Percentiles rank a stretch among this genome's conserved stretches.
phyloP scores from a whole-genome alignment of 441 rosid species.

The Iberis amara region DNA sequence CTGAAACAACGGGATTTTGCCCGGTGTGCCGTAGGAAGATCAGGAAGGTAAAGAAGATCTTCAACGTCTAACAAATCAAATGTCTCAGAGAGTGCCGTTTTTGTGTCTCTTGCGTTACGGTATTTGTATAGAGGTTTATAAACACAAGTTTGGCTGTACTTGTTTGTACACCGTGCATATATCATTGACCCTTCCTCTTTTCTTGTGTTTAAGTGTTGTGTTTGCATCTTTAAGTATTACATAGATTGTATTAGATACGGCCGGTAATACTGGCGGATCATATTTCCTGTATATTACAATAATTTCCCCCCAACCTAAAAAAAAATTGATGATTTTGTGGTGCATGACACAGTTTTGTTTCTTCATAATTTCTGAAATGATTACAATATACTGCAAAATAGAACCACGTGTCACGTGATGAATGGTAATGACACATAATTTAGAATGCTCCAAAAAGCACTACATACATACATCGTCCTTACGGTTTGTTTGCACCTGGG shows the following conservation, averaged over 20 bases:
- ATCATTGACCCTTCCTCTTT: background rate
- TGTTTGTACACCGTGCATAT: conserved; percentile 22
- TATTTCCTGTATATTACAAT: background rate
- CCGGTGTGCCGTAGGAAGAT: conserved; percentile 73
- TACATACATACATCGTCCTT: no score
- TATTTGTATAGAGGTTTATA: conserved; percentile 28
- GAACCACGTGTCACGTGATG: conserved; percentile 7
- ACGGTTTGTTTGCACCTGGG: no score
- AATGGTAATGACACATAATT: conserved; percentile 27
- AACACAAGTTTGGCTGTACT: conserved; percentile 9
- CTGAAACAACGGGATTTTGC: conserved; percentile 75
- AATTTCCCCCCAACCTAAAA: background rate
- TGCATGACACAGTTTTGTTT: no score
- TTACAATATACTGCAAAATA: no score
- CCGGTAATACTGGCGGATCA: no score
- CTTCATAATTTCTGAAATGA: no score
- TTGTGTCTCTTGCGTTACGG: background rate
- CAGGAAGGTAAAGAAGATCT: conserved; percentile 88
- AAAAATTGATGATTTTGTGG: background rate
- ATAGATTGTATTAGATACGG: no score
- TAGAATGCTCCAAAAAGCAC: no score
- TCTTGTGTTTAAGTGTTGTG: no score
- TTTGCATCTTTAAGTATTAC: no score
- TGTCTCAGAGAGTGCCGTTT: background rate
- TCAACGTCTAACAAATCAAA: conserved; percentile 45